Evolutionary conservation across 352 stramenopile genomes (phyloP).

Genomic region (Blastocystis sp.): DNA sequence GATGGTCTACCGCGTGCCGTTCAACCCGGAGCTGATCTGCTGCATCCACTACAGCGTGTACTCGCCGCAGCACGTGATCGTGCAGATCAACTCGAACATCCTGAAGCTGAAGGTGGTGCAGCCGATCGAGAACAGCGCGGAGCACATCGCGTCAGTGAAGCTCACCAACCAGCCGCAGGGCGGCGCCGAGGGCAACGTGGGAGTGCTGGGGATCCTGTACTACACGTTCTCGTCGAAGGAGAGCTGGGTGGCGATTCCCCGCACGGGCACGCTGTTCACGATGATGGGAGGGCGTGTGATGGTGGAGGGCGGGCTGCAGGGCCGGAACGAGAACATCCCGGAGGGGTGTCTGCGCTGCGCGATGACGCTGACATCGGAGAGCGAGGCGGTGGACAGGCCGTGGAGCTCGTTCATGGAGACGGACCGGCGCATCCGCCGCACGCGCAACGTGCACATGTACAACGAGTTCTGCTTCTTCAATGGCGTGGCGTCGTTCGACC

Average conservation of each 20-base stretch:
- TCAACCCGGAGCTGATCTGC: constrained; percentile 1
- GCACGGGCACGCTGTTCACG: not conserved
- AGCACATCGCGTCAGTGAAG: not conserved
- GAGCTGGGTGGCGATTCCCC: not conserved
- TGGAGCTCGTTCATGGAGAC: constrained; percentile 16
- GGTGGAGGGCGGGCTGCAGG: not conserved
- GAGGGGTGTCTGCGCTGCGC: not conserved
- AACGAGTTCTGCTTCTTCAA: constrained; percentile 53
- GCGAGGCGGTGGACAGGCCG: not conserved
- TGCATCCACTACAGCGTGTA: constrained; percentile 31
- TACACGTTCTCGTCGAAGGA: not conserved
- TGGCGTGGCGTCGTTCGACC: constrained; percentile 12
- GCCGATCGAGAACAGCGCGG: not conserved
- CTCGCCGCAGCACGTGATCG: not conserved
- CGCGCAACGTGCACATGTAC: not conserved
- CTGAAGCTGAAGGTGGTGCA: constrained; percentile 2
- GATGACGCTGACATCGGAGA: not conserved
- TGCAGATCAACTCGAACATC: constrained; percentile 5
- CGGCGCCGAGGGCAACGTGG: not conserved
- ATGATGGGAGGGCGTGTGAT: constrained; percentile 16
- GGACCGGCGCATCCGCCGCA: not conserved
- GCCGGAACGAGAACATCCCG: not conserved
- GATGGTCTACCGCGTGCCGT: not conserved
- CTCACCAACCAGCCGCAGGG: constrained; percentile 5
- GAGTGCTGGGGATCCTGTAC: constrained; percentile 2